These are phyloP conservation scores for Hippophae tibetana DNA, from an alignment of 306 rosid genomes.

Conservation along the genomic window DNA sequence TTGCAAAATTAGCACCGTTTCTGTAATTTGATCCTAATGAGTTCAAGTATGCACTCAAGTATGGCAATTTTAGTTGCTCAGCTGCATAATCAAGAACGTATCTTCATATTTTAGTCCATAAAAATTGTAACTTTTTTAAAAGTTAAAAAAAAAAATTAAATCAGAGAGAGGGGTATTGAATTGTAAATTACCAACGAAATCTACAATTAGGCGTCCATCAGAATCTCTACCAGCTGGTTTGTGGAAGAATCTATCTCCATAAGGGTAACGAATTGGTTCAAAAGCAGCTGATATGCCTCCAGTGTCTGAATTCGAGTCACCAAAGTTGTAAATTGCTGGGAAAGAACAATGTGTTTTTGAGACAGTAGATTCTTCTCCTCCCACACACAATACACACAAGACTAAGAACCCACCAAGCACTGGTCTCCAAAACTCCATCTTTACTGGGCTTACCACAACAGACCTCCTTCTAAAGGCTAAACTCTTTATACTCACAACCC, in stretches of 20 bases:
- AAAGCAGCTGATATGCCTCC: constrained; percentile 89
- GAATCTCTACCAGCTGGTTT: constrained; percentile 66
- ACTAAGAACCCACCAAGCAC: constrained; percentile 18
- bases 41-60: constrained; percentile 82
- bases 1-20: constrained; percentile 88
- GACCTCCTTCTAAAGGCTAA: neutral
- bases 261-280: constrained; percentile 57
- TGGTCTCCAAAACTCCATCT: constrained; percentile 31
- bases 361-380: constrained; percentile 12
- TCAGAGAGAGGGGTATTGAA: neutral
- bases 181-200: constrained; percentile 54
- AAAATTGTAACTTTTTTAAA: neutral
- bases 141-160: too few species aligned
- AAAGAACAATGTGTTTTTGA: constrained; percentile 42
- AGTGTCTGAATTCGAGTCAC: constrained; percentile 93
- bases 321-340: constrained; percentile 88
- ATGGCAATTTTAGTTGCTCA: constrained; percentile 59
- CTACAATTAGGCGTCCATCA: constrained; percentile 82
- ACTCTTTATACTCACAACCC: constrained; percentile 1
- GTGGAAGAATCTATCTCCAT: constrained; percentile 60
- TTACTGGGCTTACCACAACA: neutral
- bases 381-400: constrained; percentile 20
- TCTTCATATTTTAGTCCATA: neutral
- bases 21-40: constrained; percentile 71
- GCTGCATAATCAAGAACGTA: constrained; percentile 32